A percentile compares a stretch with the other conserved stretches of the same genome.
Conservation (phyloP, 2,329 filamentous ascomycete species). For the Sporothrix brasiliensis region DNA sequence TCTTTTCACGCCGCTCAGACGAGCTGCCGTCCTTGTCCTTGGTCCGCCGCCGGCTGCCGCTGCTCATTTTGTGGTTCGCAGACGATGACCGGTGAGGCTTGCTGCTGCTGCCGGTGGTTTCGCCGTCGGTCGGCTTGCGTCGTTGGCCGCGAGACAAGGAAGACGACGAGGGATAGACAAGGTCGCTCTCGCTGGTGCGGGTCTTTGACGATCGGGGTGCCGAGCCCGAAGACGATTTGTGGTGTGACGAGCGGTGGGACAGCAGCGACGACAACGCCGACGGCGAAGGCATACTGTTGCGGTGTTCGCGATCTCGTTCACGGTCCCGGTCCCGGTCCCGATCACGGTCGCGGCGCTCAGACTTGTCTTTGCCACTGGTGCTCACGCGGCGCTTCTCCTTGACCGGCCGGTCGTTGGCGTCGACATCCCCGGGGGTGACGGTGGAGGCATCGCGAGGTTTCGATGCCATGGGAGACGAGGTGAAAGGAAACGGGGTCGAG, state of each 20-base stretch:
- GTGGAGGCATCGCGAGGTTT: constrained; percentile 27
- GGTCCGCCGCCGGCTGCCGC: constrained; percentile 16
- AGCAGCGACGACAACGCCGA: constrained; percentile 33
- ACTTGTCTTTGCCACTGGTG: constrained; percentile 29
- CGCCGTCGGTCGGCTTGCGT: constrained; percentile 17
- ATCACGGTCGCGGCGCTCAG: constrained; percentile 21
- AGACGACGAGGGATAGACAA: constrained; percentile 27
- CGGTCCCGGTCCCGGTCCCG: constrained; percentile 12
- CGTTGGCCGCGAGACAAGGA: constrained; percentile 27
- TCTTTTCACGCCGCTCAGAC: constrained; percentile 25
- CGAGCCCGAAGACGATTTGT: constrained; percentile 29
- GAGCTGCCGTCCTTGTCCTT: constrained; percentile 25
- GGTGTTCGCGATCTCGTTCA: constrained; percentile 15
- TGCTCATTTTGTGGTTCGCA: constrained; percentile 24
- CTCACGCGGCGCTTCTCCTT: constrained; percentile 31
- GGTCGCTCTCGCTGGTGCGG: constrained; percentile 34
- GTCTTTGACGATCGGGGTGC: constrained; percentile 25
- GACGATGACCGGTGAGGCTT: constrained; percentile 27
- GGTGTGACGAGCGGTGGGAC: constrained; percentile 25
- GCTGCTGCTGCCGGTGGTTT: not conserved
- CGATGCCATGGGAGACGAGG: constrained; percentile 27
- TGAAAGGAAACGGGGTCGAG: not conserved
- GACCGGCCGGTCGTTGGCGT: constrained; percentile 23
- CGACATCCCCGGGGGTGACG: constrained; percentile 25
- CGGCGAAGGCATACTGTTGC: constrained; percentile 24